Evolutionary conservation across 2,329 filamentous ascomycete species (phyloP), one percentile per base, ranked within the genome.

Genomic region (Amauroascus verrucosus): DNA sequence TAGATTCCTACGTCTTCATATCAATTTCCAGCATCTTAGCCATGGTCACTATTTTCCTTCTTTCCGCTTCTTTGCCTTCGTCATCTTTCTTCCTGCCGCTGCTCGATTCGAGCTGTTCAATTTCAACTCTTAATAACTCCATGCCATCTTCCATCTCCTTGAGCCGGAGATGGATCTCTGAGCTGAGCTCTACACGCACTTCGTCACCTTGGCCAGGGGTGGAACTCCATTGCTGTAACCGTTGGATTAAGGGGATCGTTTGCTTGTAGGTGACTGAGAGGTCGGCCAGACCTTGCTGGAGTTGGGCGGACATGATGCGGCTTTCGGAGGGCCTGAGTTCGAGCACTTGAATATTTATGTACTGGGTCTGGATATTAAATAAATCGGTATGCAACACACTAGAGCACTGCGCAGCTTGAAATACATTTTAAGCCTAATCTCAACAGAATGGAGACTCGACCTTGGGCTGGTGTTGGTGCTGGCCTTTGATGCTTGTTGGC

Each of bases 61-160:
- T 84, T 62, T 85, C 82, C 54, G 78, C 77, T 56, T 81, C 79
- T 56, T 75, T 75, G 46, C 78, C 73, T 60, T 73, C 80, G 16
- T 75, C 77, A 45, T 74, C 63, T 50, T 66, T 66, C 54, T 67
- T 65, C 47, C 65, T 60, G 18, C 58, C 63, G 48, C 65, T 64
- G 18, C 60, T 74, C 2, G 75, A 67, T 33, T 79, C 75, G 24
- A 89, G 70, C 61, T 88, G 88, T 57, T 85, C 79, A 26, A 88
- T 50, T 37, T 95, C 89, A 65, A 93, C 88, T 46, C 75, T 76
- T 32, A 96, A 65, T 16, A 93, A 70, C 67, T 95, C 90, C 59
- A 93, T 79, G 55, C 95, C 88, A 58, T 94, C 88, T 62, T 94
- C 84, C 48, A 86, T 80, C 54, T 86, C 83, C 61, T 87, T 84